Conservation (phyloP, 768 basidiomycete species). For the Coprinopsis marcescibilis region DNA sequence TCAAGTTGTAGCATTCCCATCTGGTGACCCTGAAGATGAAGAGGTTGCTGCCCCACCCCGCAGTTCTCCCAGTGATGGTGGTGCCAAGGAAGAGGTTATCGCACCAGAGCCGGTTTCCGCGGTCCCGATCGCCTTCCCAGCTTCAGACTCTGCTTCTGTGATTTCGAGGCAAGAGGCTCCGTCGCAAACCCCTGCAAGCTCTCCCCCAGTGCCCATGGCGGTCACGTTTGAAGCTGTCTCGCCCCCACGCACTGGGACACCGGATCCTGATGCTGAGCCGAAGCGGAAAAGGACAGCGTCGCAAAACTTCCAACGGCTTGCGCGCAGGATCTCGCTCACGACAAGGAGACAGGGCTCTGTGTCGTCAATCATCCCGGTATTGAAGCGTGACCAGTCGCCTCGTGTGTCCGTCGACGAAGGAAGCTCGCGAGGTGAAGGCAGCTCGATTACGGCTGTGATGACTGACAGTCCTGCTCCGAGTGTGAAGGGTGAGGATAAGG, state of each 20-base stretch:
- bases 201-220: constrained; percentile 22
- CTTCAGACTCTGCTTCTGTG: constrained; percentile 13
- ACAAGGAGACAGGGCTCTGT: constrained; percentile 52
- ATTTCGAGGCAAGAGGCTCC: constrained; percentile 9
- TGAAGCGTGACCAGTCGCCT: constrained; percentile 46
- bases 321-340: constrained; percentile 64
- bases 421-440: constrained; percentile 34
- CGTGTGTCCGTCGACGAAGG: constrained; percentile 42
- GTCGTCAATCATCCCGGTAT: constrained; percentile 47
- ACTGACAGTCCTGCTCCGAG: constrained; percentile 55
- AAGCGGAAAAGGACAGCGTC: constrained; percentile 79
- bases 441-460: constrained; percentile 27
- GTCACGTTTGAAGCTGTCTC: constrained; percentile 64
- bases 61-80: constrained; percentile 4
- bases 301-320: constrained; percentile 81
- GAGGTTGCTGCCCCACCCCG: constrained; percentile 23
- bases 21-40: constrained; percentile 23
- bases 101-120: constrained; percentile 9
- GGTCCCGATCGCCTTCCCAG: constrained; percentile 28
- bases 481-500: constrained; percentile 48
- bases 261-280: constrained; percentile 67
- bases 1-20: constrained; percentile 19
- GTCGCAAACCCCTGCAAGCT: constrained; percentile 5
- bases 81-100: not conserved
- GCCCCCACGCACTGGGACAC: constrained; percentile 67